phyloP scores from a whole-genome alignment of 306 rosid genomes.

The Dicorynia guianensis region DNA sequence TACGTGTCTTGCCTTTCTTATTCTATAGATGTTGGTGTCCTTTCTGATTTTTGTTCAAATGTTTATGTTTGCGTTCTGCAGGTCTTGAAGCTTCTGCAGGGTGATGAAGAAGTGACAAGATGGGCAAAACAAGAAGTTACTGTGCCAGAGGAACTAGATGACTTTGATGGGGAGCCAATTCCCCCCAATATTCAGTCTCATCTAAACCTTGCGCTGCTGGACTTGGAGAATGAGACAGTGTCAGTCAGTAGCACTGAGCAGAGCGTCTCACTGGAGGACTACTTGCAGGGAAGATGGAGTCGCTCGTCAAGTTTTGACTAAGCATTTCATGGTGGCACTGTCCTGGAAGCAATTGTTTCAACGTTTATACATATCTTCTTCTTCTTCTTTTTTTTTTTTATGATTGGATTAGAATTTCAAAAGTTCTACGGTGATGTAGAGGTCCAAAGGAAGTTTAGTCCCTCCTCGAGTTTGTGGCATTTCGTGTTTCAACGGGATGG shows the following conservation, averaged over 20 bases:
- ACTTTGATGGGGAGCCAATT: conserved; percentile 61
- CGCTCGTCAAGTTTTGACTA: conserved; percentile 58
- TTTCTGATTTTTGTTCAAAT: not conserved
- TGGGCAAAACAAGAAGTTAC: conserved; percentile 77
- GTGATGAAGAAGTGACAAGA: conserved; percentile 75
- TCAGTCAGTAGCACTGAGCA: conserved; percentile 73
- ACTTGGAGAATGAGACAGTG: conserved; percentile 72
- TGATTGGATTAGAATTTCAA: conserved; percentile 41
- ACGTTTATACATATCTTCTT: not conserved
- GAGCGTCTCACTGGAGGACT: conserved; percentile 79
- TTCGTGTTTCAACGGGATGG: conserved; percentile 23
- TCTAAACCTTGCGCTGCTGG: conserved; percentile 80
- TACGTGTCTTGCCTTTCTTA: not conserved
- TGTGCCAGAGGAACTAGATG: conserved; percentile 56
- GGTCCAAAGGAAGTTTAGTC: conserved; percentile 42
- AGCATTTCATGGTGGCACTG: conserved; percentile 15
- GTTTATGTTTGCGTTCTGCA: conserved; percentile 25
- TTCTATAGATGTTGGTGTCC: not conserved
- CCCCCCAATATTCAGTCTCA: conserved; percentile 77
- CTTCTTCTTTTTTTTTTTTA: not conserved
- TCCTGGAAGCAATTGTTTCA: conserved; percentile 27
- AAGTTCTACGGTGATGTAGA: conserved; percentile 39
- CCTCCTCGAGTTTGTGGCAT: conserved; percentile 55
- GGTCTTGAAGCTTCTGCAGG: conserved; percentile 85
- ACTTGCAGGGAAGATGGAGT: conserved; percentile 74